Evolutionary conservation across 2,329 filamentous ascomycete genomes (phyloP).

Genomic region (Exophiala phaeomuriformis): DNA sequence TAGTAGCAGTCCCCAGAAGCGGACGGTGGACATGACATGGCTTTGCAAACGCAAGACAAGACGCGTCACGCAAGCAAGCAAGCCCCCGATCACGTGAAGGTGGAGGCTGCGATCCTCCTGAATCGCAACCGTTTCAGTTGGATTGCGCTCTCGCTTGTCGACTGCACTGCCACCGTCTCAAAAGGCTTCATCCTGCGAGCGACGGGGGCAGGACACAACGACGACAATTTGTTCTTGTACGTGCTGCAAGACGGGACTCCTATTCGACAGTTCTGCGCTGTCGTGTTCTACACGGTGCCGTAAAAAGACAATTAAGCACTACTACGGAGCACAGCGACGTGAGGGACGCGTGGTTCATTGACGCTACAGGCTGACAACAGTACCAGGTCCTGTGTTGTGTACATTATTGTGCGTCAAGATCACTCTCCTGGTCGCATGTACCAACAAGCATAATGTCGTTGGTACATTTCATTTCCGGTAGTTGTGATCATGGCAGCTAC

Average conservation of each 20-base stretch:
- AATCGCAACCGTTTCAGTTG: not conserved
- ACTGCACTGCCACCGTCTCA: not conserved
- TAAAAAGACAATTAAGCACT: not conserved
- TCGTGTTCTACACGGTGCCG: no score
- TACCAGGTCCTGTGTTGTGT: not conserved
- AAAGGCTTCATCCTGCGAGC: not conserved
- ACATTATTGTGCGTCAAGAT: not conserved
- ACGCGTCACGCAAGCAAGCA: not conserved
- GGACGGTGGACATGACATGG: not conserved
- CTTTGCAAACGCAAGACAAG: not conserved
- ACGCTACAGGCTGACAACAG: not conserved
- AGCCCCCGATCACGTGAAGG: not conserved
- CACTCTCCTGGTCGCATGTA: no score
- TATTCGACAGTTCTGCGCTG: no score
- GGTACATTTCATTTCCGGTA: constrained; percentile 7
- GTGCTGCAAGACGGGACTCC: no score
- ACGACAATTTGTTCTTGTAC: not conserved
- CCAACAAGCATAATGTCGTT: constrained; percentile 12
- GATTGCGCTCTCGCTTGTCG: not conserved
- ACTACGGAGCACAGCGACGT: constrained; percentile 1
- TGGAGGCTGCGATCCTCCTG: not conserved
- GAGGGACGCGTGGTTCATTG: constrained; percentile 14
- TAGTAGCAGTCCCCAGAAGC: not conserved
- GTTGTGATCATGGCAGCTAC: constrained; percentile 12
- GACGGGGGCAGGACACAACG: not conserved